These are phyloP conservation scores for Diaporthe velutina DNA, from an alignment of 2,329 filamentous ascomycete species.

Conservation along the genomic window DNA sequence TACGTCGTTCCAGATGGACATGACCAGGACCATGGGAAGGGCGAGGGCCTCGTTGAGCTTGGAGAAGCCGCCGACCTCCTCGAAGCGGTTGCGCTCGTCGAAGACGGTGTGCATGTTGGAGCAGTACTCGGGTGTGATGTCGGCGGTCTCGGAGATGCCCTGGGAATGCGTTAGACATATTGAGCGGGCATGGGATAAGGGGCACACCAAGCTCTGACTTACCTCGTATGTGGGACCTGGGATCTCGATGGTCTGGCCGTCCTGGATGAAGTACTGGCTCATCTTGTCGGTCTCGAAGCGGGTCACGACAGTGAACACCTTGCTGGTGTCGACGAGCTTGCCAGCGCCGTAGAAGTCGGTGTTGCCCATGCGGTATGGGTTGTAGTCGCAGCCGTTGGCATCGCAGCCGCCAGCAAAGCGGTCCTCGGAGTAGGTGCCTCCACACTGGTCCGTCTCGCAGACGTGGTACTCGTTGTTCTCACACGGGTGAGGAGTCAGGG, in stretches of 20 bases:
- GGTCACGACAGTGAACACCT: constrained; percentile 72
- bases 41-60: constrained; percentile 65
- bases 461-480: constrained; percentile 53
- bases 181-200: no score
- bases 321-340: constrained; percentile 68
- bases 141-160: constrained; percentile 46
- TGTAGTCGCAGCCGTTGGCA: constrained; percentile 75
- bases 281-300: constrained; percentile 68
- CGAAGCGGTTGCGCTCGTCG: constrained; percentile 64
- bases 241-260: constrained; percentile 65
- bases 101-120: constrained; percentile 66
- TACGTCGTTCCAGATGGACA: constrained; percentile 71
- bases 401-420: constrained; percentile 72
- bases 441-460: constrained; percentile 60
- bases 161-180: constrained; percentile 15
- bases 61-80: constrained; percentile 64
- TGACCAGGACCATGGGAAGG: constrained; percentile 72
- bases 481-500: constrained; percentile 73
- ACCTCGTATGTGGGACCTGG: constrained; percentile 50
- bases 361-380: constrained; percentile 73
- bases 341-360: constrained; percentile 71
- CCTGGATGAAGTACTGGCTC: constrained; percentile 72
- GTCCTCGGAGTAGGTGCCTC: constrained; percentile 60
- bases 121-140: constrained; percentile 68
- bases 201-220: neutral